Percentiles rank a stretch among this genome's conserved stretches.
Evolutionary conservation across 2,329 filamentous ascomycete species (phyloP).

Genomic region (Penicillium italicum): DNA sequence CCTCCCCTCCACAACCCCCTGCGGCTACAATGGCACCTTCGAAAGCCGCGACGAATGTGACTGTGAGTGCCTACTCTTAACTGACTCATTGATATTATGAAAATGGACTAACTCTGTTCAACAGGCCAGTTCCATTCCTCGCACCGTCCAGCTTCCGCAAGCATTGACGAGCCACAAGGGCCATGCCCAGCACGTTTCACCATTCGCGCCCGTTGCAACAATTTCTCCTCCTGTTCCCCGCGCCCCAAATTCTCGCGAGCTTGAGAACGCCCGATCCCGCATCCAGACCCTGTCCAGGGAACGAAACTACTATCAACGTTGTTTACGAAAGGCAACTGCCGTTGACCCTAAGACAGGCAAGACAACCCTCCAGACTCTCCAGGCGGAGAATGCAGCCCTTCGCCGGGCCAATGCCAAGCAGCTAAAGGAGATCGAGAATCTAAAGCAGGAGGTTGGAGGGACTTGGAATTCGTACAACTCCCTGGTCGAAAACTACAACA

Average conservation of each 20-base stretch:
- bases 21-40: neutral
- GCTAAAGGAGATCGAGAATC: neutral
- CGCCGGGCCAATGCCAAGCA: neutral
- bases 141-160: neutral
- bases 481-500: neutral
- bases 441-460: neutral
- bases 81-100: neutral
- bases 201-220: neutral
- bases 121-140: neutral
- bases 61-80: neutral
- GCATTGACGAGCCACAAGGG: neutral
- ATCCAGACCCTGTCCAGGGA: slow-evolving; percentile 24
- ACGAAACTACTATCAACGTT: slow-evolving; percentile 29
- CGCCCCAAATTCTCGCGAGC: neutral
- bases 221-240: neutral
- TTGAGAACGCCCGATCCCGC: neutral
- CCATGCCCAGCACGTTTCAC: neutral
- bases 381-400: slow-evolving; percentile 8
- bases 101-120: neutral
- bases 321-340: slow-evolving; percentile 20
- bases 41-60: neutral
- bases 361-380: slow-evolving; percentile 16
- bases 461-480: neutral
- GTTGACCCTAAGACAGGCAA: slow-evolving; percentile 31
- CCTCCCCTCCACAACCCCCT: neutral